A percentile compares a stretch with the other conserved stretches of the same genome.
These are phyloP conservation scores for Leccinum rimulosum DNA, from an alignment of 768 basidiomycete genomes.

Conservation along the genomic window DNA sequence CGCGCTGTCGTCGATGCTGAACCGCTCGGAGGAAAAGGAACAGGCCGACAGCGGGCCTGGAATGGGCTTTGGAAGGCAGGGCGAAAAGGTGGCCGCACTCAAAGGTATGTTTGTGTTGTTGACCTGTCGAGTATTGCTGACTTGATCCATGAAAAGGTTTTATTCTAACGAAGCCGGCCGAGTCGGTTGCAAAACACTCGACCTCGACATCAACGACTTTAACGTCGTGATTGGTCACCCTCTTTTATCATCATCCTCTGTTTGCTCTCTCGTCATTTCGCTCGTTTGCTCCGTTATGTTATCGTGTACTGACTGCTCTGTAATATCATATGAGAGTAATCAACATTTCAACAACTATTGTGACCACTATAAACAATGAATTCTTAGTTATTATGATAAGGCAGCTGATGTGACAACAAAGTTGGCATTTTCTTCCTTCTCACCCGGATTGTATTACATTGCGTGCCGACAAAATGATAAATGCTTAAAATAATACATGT, in stretches of 20 bases:
- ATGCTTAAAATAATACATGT: no score
- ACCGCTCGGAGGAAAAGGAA: conserved; percentile 6
- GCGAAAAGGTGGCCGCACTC: conserved; percentile 71
- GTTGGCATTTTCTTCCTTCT: conserved; percentile 45
- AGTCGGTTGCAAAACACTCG: conserved; percentile 51
- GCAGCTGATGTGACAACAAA: not conserved
- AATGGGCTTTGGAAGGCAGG: conserved; percentile 79
- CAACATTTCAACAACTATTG: no score
- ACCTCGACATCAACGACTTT: not conserved
- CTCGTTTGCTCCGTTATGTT: conserved; percentile 5
- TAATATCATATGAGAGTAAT: conserved; percentile 1
- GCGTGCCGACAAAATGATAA: conserved; percentile 34
- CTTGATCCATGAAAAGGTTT: conserved; percentile 39
- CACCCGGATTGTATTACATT: conserved; percentile 26
- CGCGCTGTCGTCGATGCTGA: conserved; percentile 11
- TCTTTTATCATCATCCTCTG: conserved; percentile 1
- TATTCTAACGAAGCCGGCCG: conserved; percentile 54
- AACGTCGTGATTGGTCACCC: not conserved
- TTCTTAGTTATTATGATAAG: no score
- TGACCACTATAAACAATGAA: not conserved
- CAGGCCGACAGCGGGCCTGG: conserved; percentile 36
- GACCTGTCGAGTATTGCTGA: not conserved
- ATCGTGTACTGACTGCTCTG: conserved; percentile 1
- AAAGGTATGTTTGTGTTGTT: conserved; percentile 41
- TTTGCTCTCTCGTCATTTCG: conserved; percentile 4